Evolutionary conservation across 805 yeast species (phyloP).

Genomic region (Candida ipomoeae): DNA sequence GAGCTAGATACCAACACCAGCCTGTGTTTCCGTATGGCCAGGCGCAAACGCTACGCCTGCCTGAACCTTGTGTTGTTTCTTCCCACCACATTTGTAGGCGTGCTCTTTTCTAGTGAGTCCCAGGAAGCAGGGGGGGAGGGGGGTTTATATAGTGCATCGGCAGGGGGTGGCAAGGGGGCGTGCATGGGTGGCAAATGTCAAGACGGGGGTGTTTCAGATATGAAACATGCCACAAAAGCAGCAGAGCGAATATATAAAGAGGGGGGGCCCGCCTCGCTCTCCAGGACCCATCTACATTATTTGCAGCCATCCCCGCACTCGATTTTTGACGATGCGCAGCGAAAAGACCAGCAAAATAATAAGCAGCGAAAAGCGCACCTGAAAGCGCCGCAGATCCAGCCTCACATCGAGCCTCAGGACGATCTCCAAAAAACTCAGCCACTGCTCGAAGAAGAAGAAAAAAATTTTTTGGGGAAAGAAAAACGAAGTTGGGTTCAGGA

Average conservation of each 20-base stretch:
- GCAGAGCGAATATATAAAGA: neutral
- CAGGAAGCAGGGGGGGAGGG: neutral
- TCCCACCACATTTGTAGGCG: constrained; percentile 63
- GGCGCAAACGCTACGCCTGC: constrained; percentile 50
- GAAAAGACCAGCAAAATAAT: neutral
- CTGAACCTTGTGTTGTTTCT: constrained; percentile 44
- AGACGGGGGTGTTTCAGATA: neutral
- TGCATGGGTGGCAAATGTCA: neutral
- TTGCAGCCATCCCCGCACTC: constrained; percentile 3
- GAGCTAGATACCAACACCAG: neutral
- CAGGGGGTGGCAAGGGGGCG: neutral
- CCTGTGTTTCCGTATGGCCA: constrained; percentile 51
- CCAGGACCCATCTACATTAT: neutral
- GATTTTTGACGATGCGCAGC: neutral
- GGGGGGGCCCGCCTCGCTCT: neutral
- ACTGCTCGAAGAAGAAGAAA: neutral
- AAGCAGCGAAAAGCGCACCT: neutral
- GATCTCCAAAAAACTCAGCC: neutral
- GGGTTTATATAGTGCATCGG: neutral
- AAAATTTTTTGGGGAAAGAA: too few relatives aligned
- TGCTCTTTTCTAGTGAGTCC: constrained; percentile 46
- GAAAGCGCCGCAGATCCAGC: neutral
- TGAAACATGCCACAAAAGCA: neutral
- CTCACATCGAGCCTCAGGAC: neutral
- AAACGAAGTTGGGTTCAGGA: neutral